Evolutionary conservation across 2,329 filamentous ascomycete species (phyloP), one percentile per base, ranked within the genome.

Genomic region (Thielaviopsis euricoi): DNA sequence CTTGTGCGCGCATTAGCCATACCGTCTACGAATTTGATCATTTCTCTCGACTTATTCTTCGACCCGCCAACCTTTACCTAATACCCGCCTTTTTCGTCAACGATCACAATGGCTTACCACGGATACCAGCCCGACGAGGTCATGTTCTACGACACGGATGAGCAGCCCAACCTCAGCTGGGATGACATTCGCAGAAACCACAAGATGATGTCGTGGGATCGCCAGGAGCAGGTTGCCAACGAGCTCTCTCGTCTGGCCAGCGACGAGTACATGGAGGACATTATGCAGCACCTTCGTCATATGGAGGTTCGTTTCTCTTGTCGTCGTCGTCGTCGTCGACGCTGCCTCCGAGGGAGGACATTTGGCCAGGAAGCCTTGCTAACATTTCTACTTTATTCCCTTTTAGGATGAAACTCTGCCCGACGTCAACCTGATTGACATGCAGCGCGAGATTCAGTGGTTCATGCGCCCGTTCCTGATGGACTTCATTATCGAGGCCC

Each of bases 361-460:
- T 52, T 58, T 1, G 12, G 17, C 25, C n/a, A n/a, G n/a, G n/a
- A n/a, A n/a, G 23, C 1, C 12, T 54, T 3, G 17, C 25, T 21
- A 54, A 33, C 29, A n/a, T 33, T 54, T 33, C 26, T 40, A 7
- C 17, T 15, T n/a, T 33, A 5, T 10, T 52, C 7, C 29, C n/a
- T n/a, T 23, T 22, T 40, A 81, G 79, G 80, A 85, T 66, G 86
- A 94, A 72, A 97, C 93, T 26, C 77, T 97, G 63, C 88, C 93
- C 57, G 93, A 98, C 71, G 91, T 95, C 69, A 91, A 91, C 70
- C 89, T 94, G 40, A 98, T 98, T 70, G 93, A 98, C 71, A 96
- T 97, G 72, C 93, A 98, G 73, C 89, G 90, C 64, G 93, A 98
- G 78, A 97, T 98, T 62, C 89, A 97, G 70, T 98, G 93, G 93